Evolutionary conservation across 495 filamentous ascomycete species (phyloP).

Genomic region (Aspergillus hancockii): DNA sequence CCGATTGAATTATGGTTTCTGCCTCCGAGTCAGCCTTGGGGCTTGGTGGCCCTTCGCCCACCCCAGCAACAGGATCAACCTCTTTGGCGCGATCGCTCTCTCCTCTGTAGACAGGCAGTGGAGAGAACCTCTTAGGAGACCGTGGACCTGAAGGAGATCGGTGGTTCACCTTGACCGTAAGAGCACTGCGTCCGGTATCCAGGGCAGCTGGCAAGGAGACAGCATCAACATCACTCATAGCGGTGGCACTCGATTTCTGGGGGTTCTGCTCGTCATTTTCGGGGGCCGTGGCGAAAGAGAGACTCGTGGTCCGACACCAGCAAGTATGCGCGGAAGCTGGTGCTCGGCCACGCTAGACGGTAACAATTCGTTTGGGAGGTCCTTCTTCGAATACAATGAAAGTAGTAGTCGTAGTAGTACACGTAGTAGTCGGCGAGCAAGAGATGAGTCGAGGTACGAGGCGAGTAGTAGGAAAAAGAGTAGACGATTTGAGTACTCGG

Average conservation of each 20-base stretch:
- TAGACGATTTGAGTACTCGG: background rate
- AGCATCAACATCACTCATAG: slow-evolving; percentile 54
- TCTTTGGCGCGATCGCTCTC: slow-evolving; percentile 26
- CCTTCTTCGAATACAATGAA: background rate
- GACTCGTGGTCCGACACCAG: slow-evolving; percentile 43
- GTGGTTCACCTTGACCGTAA: slow-evolving; percentile 39
- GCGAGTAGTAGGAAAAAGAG: background rate
- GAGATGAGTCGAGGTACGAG: background rate
- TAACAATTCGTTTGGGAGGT: slow-evolving; percentile 10
- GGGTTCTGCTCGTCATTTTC: slow-evolving; percentile 52
- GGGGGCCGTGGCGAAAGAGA: slow-evolving; percentile 42
- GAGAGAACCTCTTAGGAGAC: slow-evolving; percentile 27
- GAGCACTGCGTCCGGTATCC: slow-evolving; percentile 40
- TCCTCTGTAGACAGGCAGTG: slow-evolving; percentile 22
- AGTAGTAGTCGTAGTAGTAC: slow-evolving; percentile 4
- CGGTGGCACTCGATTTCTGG: slow-evolving; percentile 47
- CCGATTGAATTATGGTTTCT: slow-evolving; percentile 76
- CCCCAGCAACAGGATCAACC: slow-evolving; percentile 29
- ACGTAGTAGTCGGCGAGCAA: slow-evolving; percentile 12
- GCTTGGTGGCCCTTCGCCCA: slow-evolving; percentile 38
- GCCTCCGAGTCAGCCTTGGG: slow-evolving; percentile 70
- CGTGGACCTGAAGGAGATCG: slow-evolving; percentile 27
- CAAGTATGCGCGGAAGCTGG: slow-evolving; percentile 41
- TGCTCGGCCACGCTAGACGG: slow-evolving; percentile 28
- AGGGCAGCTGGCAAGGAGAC: slow-evolving; percentile 46